phyloP scores from a whole-genome alignment of 805 yeast species.

The Lipomyces yamadae region DNA sequence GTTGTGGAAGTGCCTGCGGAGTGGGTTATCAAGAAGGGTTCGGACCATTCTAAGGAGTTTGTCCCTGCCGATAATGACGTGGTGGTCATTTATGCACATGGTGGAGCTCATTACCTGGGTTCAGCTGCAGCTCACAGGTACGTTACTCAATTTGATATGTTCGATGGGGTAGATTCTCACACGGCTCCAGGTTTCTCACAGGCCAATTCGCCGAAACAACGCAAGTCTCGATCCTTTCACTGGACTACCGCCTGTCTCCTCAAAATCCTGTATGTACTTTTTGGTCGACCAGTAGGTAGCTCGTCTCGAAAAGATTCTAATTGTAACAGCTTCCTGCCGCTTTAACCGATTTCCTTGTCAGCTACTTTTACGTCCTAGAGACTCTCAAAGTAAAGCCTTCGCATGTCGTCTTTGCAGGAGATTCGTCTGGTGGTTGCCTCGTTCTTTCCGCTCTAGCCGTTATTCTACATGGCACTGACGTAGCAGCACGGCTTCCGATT shows the following conservation, averaged over 20 bases:
- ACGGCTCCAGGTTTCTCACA: conserved; percentile 21
- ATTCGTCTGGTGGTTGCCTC: conserved; percentile 36
- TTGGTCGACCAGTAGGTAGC: neutral
- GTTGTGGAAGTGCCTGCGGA: conserved; percentile 26
- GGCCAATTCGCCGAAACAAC: conserved; percentile 21
- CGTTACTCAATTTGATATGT: neutral
- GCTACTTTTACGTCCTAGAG: conserved; percentile 23
- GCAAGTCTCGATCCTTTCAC: conserved; percentile 25
- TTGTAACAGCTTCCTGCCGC: conserved; percentile 23
- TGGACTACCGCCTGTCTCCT: conserved; percentile 33
- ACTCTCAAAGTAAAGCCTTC: conserved; percentile 18
- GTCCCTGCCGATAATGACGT: conserved; percentile 19
- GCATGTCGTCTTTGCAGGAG: conserved; percentile 35
- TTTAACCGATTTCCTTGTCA: conserved; percentile 25
- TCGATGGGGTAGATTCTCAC: neutral
- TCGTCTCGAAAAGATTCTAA: neutral
- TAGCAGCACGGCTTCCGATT: conserved; percentile 23
- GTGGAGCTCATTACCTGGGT: conserved; percentile 38
- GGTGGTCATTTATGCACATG: conserved; percentile 36
- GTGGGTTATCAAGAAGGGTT: conserved; percentile 25
- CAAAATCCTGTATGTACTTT: conserved; percentile 24
- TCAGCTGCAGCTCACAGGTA: conserved; percentile 28
- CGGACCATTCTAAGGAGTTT: neutral
- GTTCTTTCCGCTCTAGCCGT: conserved; percentile 18
- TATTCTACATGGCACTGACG: conserved; percentile 19